Conservation (phyloP, 164 flowering plant species). For the Vitis vinifera region DNA sequence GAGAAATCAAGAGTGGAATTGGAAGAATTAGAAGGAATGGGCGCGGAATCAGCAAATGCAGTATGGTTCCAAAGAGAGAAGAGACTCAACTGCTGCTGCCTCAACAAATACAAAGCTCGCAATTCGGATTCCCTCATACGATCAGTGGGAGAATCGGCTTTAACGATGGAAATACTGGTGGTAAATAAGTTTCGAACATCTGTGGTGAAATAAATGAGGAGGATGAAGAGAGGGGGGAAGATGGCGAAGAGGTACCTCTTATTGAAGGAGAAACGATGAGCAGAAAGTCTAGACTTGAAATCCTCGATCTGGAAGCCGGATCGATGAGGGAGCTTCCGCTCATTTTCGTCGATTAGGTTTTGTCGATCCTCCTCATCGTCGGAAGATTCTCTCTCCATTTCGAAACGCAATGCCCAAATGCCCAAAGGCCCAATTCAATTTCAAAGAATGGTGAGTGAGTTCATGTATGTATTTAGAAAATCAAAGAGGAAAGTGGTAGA, state of each 20-base stretch:
- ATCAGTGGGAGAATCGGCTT: conserved; percentile 20
- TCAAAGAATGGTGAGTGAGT: not conserved
- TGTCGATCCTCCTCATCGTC: conserved; percentile 70
- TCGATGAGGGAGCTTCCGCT: conserved; percentile 21
- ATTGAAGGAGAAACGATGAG: conserved; percentile 26
- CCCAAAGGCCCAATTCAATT: too few relatives aligned
- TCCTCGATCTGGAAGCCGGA: conserved; percentile 40
- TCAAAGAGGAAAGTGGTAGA: too few relatives aligned
- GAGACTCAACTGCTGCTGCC: conserved; percentile 69
- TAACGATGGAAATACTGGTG: conserved; percentile 20
- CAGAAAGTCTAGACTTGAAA: conserved; percentile 1
- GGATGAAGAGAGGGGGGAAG: conserved; percentile 43
- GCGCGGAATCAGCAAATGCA: not conserved
- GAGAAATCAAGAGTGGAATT: conserved; percentile 8
- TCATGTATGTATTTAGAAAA: too few relatives aligned
- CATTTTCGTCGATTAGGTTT: conserved; percentile 43
- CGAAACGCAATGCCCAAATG: not conserved
- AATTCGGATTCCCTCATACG: conserved; percentile 77
- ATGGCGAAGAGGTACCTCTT: conserved; percentile 53
- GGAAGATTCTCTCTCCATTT: conserved; percentile 35
- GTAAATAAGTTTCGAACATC: conserved; percentile 44
- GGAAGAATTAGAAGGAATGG: conserved; percentile 15
- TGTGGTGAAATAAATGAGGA: conserved; percentile 48
- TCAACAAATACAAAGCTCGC: conserved; percentile 63
- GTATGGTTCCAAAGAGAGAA: conserved; percentile 62